Evolutionary conservation across 495 filamentous ascomycete species (phyloP), one percentile per base, ranked within the genome.

Genomic region (Hypoxylon perforatum): DNA sequence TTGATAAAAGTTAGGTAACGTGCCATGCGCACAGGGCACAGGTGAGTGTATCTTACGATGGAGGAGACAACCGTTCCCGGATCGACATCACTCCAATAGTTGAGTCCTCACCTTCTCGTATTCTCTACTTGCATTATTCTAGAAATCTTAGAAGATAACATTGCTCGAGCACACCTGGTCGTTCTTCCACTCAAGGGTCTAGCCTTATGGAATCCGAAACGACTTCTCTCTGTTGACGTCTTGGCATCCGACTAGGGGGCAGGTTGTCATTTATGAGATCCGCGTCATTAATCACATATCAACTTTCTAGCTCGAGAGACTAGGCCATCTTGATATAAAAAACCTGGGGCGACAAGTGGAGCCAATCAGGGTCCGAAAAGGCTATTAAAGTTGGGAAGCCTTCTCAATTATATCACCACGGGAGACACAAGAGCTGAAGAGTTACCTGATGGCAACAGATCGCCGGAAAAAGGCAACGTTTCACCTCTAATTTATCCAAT

Each of bases 321-420:
- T 14, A 19, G n/a, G 42, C 30, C 38, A 4, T 41, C 30, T 25
- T 11, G 12, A 33, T 55, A 50, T 19, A 39, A 15, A 52, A 46
- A 57, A 25, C 56, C 19, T 14, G 44, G 50, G 38, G 45, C 50
- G 11, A 38, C n/a, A 2, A 38, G 57, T 55, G 56, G 57, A 60
- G 45, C 30, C 44, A 28, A 44, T 30, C 46, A 61, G 4, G 36
- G 50, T 50, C 39, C n/a, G 44, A 25, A 2, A 23, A 7, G 7
- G 22, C 6, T n/a, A 38, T 42, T 21, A 47, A 28, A 41, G 56
- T 44, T 53, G 25, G 23, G 18, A 9, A 46, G 18, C 44, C 17
- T 36, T n/a, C n/a, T n/a, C n/a, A n/a, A n/a, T n/a, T n/a, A n/a
- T n/a, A n/a, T n/a, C n/a, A n/a, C n/a, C n/a, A n/a, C n/a, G n/a